Evolutionary conservation across 306 rosid genomes (phyloP), one percentile per base, ranked within the genome.

Genomic region (Vigna angularis): DNA sequence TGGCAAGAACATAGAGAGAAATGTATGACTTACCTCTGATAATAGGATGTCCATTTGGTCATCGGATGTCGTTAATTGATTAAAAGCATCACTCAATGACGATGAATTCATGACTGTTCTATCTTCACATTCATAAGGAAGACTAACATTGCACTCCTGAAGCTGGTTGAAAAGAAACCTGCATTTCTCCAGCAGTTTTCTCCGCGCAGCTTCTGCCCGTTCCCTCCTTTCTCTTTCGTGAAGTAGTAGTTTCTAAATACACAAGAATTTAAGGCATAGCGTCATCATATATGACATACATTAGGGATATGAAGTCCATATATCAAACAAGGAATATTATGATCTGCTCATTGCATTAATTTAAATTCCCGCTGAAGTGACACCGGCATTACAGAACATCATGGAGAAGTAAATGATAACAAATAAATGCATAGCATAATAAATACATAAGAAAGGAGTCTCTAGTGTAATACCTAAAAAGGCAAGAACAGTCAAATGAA

Each of bases 141-240:
- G 82, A 80, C 67, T 73, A 77, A 76, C 86, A 82, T 76, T 83
- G 88, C 93, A 91, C 66, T 89, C 90, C 73, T 82, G 86, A 83
- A 95, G 96, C 87, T 73, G 86, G 88, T 63, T 73, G 52, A 81
- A 87, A 77, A 95, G 90, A 82, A 80, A 58, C 86, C 81, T 81
- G 85, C 86, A 92, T 79, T 91, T 90, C 64, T 85, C 79, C 74
- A 89, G 78, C 73, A 86, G 80, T 73, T 82, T 84, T 77, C 85
- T 82, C 82, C 78, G 80, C 55, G 86, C 83, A 34, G 76, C 80
- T 77, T 88, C 92, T 16, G 84, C 86, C 28, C 45, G 88, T 79
- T 86, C 84, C 79, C 87, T 89, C 85, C 57, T 82, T 79, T 88
- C 91, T 79, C 83, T 87, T 76, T 91, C 96, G 44, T 13, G 81